Base-by-base conservation (phyloP, 1,139 yeast genomes). In the Scheffersomyces titani region DNA sequence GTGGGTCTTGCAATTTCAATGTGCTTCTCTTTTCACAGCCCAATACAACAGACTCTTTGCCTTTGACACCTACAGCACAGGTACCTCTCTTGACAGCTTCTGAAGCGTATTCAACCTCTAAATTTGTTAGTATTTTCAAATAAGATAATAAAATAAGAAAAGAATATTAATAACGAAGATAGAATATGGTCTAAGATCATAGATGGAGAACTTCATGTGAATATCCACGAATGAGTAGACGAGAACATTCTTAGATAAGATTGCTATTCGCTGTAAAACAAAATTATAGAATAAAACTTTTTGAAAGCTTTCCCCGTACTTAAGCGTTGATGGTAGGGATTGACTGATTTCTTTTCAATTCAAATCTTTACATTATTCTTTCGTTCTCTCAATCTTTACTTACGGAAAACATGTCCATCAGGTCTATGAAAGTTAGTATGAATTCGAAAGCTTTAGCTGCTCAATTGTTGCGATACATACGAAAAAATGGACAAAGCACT, bases 61-160 rank as follows among this genome's bases (percentile, higher is more conserved):
- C 99, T 71, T 93, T 93, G 59, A 94, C 94, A 51, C 98, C 99
- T 49, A 94, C 97, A 4, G 98, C 97, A 71, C 97, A 92, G 1
- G 99, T 94, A 61, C 99, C 99, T 76, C 98, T 85, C 73, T 94
- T 94, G 55, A 94, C 99, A 1, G 99, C 99, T 74, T 94, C 99
- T 49, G 90, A 84, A 36, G 99, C 99, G 69, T 94, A 94, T 76
- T 94, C 99, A 51, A 96, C 99, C 83, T 94, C 88, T 84, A 69
- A 19, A 60, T 24, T 50, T 47, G 79, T 74, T 75, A 73, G 79
- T 73, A 71, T 20, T 22, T 30, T 30, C 16, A 30, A 9, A 6
- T 30, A 6, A 7, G 40, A 30, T 30, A 11, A 30, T 30, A 9
- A 30, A 30, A 30, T 7, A 3, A 11, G 36, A 30, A 6, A 4